A percentile compares a stretch with the other conserved stretches of the same genome.
Evolutionary conservation across 2,329 filamentous ascomycete genomes (phyloP).

Genomic region (Xylaria sp.): DNA sequence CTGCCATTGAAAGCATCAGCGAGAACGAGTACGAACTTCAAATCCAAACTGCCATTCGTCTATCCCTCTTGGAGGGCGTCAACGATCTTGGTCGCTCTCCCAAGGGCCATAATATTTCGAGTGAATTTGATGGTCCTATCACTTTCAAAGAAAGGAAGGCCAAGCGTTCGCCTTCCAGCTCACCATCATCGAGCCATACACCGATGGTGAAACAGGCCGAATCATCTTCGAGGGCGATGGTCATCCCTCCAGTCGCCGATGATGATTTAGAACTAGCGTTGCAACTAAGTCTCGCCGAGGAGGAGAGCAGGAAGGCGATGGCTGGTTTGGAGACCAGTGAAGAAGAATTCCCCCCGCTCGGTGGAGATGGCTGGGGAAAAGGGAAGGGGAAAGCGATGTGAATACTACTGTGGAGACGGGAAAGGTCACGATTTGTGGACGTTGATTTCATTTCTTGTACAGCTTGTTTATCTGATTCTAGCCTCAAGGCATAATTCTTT

Average conservation of each 20-base stretch:
- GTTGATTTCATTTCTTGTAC: constrained; percentile 18
- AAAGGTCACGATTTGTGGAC: background rate
- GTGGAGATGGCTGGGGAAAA: constrained; percentile 41
- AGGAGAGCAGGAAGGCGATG: constrained; percentile 53
- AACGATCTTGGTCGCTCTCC: constrained; percentile 61
- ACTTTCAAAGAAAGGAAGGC: constrained; percentile 59
- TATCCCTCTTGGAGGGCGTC: constrained; percentile 68
- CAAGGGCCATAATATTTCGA: constrained; percentile 57
- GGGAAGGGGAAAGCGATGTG: constrained; percentile 40
- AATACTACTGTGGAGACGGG: background rate
- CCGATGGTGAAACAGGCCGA: constrained; percentile 48
- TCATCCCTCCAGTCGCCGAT: constrained; percentile 52
- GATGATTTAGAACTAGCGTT: constrained; percentile 71
- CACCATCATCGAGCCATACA: constrained; percentile 54
- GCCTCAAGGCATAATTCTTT: constrained; percentile 25
- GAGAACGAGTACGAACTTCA: constrained; percentile 69
- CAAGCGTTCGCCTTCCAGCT: constrained; percentile 52
- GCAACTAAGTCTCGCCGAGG: constrained; percentile 69
- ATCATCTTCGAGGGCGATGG: constrained; percentile 39
- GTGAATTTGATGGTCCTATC: constrained; percentile 64
- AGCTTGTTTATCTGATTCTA: constrained; percentile 28
- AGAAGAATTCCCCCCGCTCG: constrained; percentile 48
- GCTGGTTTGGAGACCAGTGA: constrained; percentile 32
- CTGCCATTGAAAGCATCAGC: constrained; percentile 51
- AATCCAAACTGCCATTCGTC: constrained; percentile 70